Conservation (phyloP, 2,329 filamentous ascomycete genomes). For the Aspergillus pseudonomiae region DNA sequence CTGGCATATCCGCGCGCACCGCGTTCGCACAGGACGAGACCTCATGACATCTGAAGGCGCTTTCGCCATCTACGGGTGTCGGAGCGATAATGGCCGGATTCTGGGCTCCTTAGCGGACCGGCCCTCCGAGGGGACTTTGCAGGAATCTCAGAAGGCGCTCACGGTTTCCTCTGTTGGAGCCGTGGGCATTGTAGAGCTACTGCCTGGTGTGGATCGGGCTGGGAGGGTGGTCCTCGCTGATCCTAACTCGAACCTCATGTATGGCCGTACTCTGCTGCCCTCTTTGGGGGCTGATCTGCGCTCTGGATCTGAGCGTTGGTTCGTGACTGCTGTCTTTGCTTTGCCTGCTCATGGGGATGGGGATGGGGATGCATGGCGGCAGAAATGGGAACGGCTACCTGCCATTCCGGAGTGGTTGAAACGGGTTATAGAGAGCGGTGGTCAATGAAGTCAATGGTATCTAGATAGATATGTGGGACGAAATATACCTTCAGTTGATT, state of each 20-base stretch:
- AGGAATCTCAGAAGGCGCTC: constrained; percentile 39
- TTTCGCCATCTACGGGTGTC: constrained; percentile 68
- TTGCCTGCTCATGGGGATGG: constrained; percentile 56
- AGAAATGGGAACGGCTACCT: constrained; percentile 64
- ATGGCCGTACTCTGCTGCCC: constrained; percentile 72
- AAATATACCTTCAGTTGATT: neutral
- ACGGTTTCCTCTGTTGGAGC: constrained; percentile 54
- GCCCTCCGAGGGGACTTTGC: constrained; percentile 47
- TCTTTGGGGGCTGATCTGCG: constrained; percentile 66
- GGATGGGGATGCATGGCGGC: constrained; percentile 50
- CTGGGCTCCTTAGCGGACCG: constrained; percentile 46
- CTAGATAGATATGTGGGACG: neutral
- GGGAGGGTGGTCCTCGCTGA: constrained; percentile 74
- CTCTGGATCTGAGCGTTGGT: constrained; percentile 64
- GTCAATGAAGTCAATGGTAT: neutral
- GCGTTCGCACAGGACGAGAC: constrained; percentile 51
- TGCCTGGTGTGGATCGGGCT: constrained; percentile 43
- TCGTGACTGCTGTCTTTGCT: constrained; percentile 72
- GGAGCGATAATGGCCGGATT: constrained; percentile 61
- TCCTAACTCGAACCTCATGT: constrained; percentile 76
- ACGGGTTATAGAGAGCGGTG: constrained; percentile 48
- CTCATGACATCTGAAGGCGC: constrained; percentile 74
- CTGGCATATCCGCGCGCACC: constrained; percentile 45
- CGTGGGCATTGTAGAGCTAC: constrained; percentile 54
- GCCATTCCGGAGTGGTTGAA: constrained; percentile 63